These are phyloP conservation scores for Lepiota brunneoincarnata DNA, from an alignment of 768 basidiomycete genomes.

Conservation along the genomic window DNA sequence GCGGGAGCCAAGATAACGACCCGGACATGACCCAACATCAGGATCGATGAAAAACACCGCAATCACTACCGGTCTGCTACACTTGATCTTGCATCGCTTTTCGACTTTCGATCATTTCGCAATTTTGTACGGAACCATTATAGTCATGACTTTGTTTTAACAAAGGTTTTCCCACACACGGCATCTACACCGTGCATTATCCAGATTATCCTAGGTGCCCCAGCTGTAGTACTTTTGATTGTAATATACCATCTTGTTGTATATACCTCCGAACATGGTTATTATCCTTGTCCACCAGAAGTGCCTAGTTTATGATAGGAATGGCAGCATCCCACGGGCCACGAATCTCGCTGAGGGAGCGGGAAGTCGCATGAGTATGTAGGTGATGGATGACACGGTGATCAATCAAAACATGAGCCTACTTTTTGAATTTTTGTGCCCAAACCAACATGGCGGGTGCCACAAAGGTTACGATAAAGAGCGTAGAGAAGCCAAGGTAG, in stretches of 20 bases:
- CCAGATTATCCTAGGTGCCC: constrained; percentile 5
- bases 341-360: constrained; percentile 67
- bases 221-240: constrained; percentile 4
- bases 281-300: background rate
- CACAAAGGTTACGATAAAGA: constrained; percentile 62
- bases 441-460: constrained; percentile 76
- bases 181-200: background rate
- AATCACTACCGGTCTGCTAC: background rate
- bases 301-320: constrained; percentile 7
- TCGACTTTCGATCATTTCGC: background rate
- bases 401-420: constrained; percentile 27
- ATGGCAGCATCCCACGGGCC: constrained; percentile 80
- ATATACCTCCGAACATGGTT: constrained; percentile 6
- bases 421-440: constrained; percentile 90
- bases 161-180: background rate
- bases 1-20: constrained; percentile 39
- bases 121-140: constrained; percentile 11
- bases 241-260: constrained; percentile 10
- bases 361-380: constrained; percentile 12
- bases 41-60: background rate
- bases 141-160: background rate
- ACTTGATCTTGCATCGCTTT: background rate
- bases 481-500: constrained; percentile 46
- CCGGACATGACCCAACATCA: constrained; percentile 25
- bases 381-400: constrained; percentile 13